Percentiles rank a stretch among this genome's conserved stretches.
phyloP scores from a whole-genome alignment of 2,329 filamentous ascomycete genomes.

The Xylaria sp. region DNA sequence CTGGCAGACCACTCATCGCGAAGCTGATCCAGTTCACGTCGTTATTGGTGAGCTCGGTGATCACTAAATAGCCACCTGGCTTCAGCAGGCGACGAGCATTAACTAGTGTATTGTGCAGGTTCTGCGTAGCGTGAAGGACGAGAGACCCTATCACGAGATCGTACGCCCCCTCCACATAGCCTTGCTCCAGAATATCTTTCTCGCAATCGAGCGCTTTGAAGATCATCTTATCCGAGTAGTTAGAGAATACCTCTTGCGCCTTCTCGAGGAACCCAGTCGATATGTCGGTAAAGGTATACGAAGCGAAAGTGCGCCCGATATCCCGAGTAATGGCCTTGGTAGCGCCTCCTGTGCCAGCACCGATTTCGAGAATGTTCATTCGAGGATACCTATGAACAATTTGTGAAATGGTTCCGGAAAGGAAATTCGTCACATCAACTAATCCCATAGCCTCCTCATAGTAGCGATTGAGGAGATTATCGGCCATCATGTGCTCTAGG shows the following conservation, averaged over 20 bases:
- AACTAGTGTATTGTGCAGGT: constrained; percentile 41
- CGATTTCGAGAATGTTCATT: constrained; percentile 51
- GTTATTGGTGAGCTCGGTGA: constrained; percentile 31
- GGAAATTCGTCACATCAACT: constrained; percentile 43
- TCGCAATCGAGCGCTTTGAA: constrained; percentile 40
- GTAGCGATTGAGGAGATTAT: constrained; percentile 41
- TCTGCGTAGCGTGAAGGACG: constrained; percentile 48
- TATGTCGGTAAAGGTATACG: constrained; percentile 48
- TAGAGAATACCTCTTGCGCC: not conserved
- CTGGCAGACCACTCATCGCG: not conserved
- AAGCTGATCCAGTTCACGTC: not conserved
- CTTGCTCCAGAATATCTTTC: constrained; percentile 13
- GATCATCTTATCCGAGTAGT: constrained; percentile 46
- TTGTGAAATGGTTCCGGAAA: constrained; percentile 47
- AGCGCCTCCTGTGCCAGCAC: constrained; percentile 35
- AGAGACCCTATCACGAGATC: constrained; percentile 52
- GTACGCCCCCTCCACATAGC: constrained; percentile 16
- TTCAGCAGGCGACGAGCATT: constrained; percentile 50
- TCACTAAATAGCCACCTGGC: constrained; percentile 54
- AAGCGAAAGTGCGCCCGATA: constrained; percentile 11
- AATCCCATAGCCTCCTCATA: constrained; percentile 43
- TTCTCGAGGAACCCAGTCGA: constrained; percentile 7
- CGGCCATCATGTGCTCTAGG: constrained; percentile 49
- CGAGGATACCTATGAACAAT: constrained; percentile 49
- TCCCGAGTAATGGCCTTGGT: constrained; percentile 14